These are phyloP conservation scores for Amaranthus cruentus DNA, from an alignment of 148 eudicot genomes.

Conservation along the genomic window DNA sequence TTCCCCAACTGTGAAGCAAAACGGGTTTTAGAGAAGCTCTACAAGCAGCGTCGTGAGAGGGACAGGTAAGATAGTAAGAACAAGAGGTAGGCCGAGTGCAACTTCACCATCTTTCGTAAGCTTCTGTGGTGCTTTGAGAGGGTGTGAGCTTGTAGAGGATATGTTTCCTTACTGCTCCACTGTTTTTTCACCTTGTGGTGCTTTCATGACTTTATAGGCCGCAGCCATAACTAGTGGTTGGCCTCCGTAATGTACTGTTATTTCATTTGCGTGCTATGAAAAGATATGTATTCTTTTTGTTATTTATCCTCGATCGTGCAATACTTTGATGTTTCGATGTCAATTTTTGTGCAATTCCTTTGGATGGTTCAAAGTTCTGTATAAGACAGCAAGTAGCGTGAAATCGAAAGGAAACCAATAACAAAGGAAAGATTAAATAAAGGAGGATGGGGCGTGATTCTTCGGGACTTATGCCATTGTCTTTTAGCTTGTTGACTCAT, in stretches of 20 bases:
- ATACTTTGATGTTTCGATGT: neutral
- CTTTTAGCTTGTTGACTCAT: neutral
- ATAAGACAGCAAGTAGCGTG: no score
- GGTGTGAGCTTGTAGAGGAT: neutral
- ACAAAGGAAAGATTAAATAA: no score
- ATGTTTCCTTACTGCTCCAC: neutral
- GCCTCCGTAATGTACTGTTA: neutral
- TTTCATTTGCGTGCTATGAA: neutral
- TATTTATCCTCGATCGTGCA: neutral
- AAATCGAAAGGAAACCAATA: no score
- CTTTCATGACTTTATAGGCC: neutral
- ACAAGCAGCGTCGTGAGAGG: conserved; percentile 52
- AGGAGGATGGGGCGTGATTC: no score
- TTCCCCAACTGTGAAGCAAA: conserved; percentile 65
- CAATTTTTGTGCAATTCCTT: no score
- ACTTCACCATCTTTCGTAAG: neutral
- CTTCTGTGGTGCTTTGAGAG: neutral
- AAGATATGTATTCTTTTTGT: neutral
- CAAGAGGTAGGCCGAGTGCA: conserved; percentile 14
- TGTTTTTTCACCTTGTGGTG: neutral
- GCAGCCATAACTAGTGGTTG: conserved; percentile 3
- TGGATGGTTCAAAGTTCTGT: no score
- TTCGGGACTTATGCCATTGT: no score
- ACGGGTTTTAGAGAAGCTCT: conserved; percentile 54
- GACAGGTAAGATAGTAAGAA: conserved; percentile 41